These are phyloP conservation scores for Jasminum sambac DNA, from an alignment of 257 asterid genomes.

Conservation along the genomic window DNA sequence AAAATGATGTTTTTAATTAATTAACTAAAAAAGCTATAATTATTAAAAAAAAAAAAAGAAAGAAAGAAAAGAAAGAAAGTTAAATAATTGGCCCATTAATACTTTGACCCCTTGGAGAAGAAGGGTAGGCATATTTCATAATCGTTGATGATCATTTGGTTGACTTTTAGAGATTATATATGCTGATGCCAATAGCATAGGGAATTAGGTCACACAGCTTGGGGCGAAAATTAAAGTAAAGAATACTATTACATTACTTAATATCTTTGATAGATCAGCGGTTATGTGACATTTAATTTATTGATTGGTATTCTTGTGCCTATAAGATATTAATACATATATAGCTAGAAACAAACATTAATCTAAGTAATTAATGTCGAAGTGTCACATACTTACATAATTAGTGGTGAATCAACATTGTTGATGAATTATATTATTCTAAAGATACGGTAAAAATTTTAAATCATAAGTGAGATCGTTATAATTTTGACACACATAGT, in stretches of 20 bases:
- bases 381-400: too few relatives aligned
- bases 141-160: conserved; percentile 29
- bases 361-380: too few relatives aligned
- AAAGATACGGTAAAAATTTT: background rate
- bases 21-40: background rate
- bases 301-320: too few relatives aligned
- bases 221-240: too few relatives aligned
- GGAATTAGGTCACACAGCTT: conserved; percentile 4
- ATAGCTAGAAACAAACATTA: too few relatives aligned
- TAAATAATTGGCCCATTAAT: background rate
- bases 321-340: too few relatives aligned
- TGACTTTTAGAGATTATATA: conserved; percentile 35
- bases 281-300: too few relatives aligned
- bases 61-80: background rate
- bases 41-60: background rate
- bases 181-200: conserved; percentile 17
- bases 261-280: too few relatives aligned
- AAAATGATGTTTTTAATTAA: background rate
- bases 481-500: conserved; percentile 4
- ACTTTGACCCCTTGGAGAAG: conserved; percentile 18
- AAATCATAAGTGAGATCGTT: background rate
- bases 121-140: conserved; percentile 24
- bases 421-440: too few relatives aligned
- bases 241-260: too few relatives aligned
- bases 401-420: too few relatives aligned